Evolutionary conservation across 345 rosid genomes (phyloP).

Genomic region (Eucalyptus cloeziana): DNA sequence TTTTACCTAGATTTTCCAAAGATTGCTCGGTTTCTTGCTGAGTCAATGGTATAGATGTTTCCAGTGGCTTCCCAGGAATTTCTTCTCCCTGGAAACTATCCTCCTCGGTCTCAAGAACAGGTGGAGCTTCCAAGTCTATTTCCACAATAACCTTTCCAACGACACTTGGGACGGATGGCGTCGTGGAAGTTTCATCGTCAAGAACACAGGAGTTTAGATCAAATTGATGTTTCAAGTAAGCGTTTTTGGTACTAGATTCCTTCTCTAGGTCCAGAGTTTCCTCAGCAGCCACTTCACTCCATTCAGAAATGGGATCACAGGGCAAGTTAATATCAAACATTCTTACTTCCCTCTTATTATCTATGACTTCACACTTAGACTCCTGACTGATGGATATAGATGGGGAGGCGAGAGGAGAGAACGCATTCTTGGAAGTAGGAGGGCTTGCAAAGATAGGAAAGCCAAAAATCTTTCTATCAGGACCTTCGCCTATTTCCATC

Average conservation of each 20-base stretch:
- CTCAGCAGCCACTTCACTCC: slow-evolving; percentile 11
- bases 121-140: slow-evolving; percentile 80
- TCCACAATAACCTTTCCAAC: slow-evolving; percentile 18
- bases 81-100: slow-evolving; percentile 19
- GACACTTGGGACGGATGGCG: slow-evolving; percentile 9
- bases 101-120: slow-evolving; percentile 43
- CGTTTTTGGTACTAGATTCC: slow-evolving; percentile 16
- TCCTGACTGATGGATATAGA: slow-evolving; percentile 5
- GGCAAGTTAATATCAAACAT: slow-evolving; percentile 78
- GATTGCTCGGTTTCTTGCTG: slow-evolving; percentile 12
- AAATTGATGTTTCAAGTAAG: slow-evolving; percentile 30
- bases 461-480: slow-evolving; percentile 43
- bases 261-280: slow-evolving; percentile 20
- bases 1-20: slow-evolving; percentile 25
- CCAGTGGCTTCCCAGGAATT: slow-evolving; percentile 7
- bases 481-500: slow-evolving; percentile 14
- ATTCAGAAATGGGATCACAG: slow-evolving; percentile 39
- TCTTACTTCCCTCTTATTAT: slow-evolving; percentile 21
- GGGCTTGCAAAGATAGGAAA: slow-evolving; percentile 30
- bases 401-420: slow-evolving; percentile 5
- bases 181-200: slow-evolving; percentile 55
- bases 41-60: neutral
- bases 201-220: slow-evolving; percentile 59
- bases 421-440: slow-evolving; percentile 14
- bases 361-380: slow-evolving; percentile 19